These are phyloP conservation scores for Lathyrus oleraceus DNA, from an alignment of 306 rosid species.

Conservation along the genomic window DNA sequence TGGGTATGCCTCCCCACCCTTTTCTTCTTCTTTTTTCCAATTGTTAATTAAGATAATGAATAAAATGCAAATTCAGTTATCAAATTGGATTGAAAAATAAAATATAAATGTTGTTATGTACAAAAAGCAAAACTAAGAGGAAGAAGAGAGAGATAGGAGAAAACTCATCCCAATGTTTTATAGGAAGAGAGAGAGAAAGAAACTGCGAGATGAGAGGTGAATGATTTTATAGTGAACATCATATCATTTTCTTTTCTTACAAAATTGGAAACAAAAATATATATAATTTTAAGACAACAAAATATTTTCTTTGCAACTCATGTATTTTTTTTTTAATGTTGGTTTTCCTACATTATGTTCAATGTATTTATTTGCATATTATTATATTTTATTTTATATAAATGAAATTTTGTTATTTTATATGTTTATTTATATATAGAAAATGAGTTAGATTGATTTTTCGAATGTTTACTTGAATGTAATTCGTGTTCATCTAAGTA, in stretches of 20 bases:
- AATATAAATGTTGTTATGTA: constrained; percentile 28
- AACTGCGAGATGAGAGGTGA: constrained; percentile 50
- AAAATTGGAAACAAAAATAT: background rate
- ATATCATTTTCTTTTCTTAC: background rate
- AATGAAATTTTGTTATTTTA: background rate
- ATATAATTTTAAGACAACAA: background rate
- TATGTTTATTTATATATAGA: background rate
- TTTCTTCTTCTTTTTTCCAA: constrained; percentile 53
- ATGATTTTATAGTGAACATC: constrained; percentile 54
- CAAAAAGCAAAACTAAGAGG: constrained; percentile 36
- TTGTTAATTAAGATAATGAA: constrained; percentile 58
- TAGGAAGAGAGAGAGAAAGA: constrained; percentile 59
- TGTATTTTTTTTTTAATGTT: background rate
- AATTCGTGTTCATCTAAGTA: background rate
- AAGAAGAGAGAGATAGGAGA: constrained; percentile 46
- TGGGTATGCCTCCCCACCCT: constrained; percentile 67
- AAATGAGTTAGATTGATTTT: background rate
- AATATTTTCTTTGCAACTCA: too few species aligned
- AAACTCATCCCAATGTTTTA: constrained; percentile 39
- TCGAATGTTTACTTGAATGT: background rate
- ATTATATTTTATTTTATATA: background rate
- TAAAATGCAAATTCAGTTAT: constrained; percentile 76
- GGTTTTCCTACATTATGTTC: too few species aligned
- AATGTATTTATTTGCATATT: background rate
- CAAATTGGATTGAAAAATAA: constrained; percentile 58